Evolutionary conservation across 2,329 filamentous ascomycete species (phyloP).

Genomic region (Thelonectria blattea): DNA sequence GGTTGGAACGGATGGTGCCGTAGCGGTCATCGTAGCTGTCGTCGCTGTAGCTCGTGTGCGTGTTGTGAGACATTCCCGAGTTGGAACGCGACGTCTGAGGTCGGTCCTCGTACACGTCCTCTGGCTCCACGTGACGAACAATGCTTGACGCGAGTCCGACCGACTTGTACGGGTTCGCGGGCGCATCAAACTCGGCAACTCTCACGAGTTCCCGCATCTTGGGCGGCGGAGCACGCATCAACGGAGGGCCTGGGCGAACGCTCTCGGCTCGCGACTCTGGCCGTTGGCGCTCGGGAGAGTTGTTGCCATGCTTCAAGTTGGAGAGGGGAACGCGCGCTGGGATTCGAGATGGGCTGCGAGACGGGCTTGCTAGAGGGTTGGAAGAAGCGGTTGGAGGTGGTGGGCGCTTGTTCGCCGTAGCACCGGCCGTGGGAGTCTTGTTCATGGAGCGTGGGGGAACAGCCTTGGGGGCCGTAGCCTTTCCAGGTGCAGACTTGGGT

Average conservation of each 20-base stretch:
- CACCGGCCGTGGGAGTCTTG: conserved; percentile 62
- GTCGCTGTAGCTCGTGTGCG: conserved; percentile 31
- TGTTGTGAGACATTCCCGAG: conserved; percentile 44
- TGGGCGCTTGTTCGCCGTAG: conserved; percentile 39
- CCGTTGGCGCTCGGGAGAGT: conserved; percentile 77
- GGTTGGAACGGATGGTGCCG: conserved; percentile 48
- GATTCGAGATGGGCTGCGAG: conserved; percentile 59
- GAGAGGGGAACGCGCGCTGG: conserved; percentile 73
- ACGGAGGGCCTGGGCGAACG: conserved; percentile 60
- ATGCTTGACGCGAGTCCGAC: conserved; percentile 59
- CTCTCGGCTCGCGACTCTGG: conserved; percentile 52
- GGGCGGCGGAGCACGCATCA: conserved; percentile 74
- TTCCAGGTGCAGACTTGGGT: conserved; percentile 43
- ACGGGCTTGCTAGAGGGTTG: conserved; percentile 40
- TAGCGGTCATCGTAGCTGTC: conserved; percentile 48
- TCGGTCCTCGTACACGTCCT: conserved; percentile 84
- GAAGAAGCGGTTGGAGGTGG: conserved; percentile 27
- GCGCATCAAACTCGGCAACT: conserved; percentile 58
- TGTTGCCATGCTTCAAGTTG: conserved; percentile 72
- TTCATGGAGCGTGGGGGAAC: conserved; percentile 49
- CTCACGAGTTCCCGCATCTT: conserved; percentile 84
- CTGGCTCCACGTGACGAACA: conserved; percentile 69
- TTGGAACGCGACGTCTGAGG: conserved; percentile 46
- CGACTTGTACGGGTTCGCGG: conserved; percentile 55
- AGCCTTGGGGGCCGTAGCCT: conserved; percentile 40